Evolutionary conservation across 441 rosid genomes (phyloP), one percentile per base, ranked within the genome.

Genomic region (Pelargonium cotyledonis): DNA sequence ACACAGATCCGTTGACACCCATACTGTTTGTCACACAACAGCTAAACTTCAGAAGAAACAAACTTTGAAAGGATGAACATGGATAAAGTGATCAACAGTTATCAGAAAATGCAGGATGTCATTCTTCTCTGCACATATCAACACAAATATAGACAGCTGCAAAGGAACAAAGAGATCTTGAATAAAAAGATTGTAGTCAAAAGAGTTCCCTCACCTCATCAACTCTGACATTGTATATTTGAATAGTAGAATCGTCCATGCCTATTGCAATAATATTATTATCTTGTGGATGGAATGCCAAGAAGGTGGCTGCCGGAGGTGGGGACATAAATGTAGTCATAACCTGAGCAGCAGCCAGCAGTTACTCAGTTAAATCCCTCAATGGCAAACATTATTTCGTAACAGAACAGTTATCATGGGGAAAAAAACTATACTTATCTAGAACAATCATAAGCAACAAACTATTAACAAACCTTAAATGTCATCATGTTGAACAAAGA

Each of bases 401-500:
- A 19, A 57, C 9, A 19, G 8, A 60, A 60, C 63, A 21, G 63
- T 60, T 3, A 26, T 66, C 21, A 10, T 21, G 35, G 8, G 2
- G 63, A 60, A 9, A 9, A 14, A 29, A 65, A 69, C 64, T 65
- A 29, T 53, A 65, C 69, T 15, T 64, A 21, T 68, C n/a, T 71
- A 62, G 65, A 55, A 60, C 29, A 29, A 26, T 19, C 2, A 63
- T 5, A 23, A 41, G 19, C 47, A 40, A 15, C 41, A 38, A 61
- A 64, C 4, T 8, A 43, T 23, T 55, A 12, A 65, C 15, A 70
- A 74, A 90, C 96, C 94, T 90, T 90, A 66, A 88, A 90, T 65
- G 94, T 86, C 96, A 85, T 88, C 93, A 88, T 90, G 75, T 90
- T 90, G 79, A 90, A 90, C 38, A 90, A 83, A 6, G 96, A 85